These are phyloP conservation scores for Yamadazyma songkhlaensis DNA, from an alignment of 1,139 yeast genomes.

Conservation along the genomic window DNA sequence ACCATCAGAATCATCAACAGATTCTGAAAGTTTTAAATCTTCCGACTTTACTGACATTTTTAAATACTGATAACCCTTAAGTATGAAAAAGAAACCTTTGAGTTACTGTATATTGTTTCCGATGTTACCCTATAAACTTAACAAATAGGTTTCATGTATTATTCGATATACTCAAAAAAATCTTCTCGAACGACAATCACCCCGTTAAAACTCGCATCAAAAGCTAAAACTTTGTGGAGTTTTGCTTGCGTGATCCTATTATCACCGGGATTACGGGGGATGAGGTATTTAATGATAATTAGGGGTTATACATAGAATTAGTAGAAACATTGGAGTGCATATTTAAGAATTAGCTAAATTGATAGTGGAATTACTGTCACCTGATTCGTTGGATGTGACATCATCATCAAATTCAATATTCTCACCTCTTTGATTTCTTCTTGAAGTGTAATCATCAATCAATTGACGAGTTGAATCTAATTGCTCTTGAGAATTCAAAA, in stretches of 20 bases:
- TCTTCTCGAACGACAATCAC: background rate
- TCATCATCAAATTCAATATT: background rate
- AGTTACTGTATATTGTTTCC: slow-evolving; percentile 4
- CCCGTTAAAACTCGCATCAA: slow-evolving; percentile 1
- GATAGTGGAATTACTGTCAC: slow-evolving; percentile 1
- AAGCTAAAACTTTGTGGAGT: background rate
- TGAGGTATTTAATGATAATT: no score
- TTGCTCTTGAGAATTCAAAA: no score
- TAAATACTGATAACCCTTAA: background rate
- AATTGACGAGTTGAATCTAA: background rate
- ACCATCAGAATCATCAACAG: slow-evolving; percentile 41
- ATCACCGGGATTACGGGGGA: background rate
- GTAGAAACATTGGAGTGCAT: background rate
- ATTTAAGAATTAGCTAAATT: background rate
- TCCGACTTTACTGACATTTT: slow-evolving; percentile 3
- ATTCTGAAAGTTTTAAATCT: background rate
- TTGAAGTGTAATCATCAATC: slow-evolving; percentile 8
- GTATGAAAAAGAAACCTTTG: background rate
- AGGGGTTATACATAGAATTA: background rate
- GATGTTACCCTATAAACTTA: slow-evolving; percentile 8
- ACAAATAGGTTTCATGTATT: no score
- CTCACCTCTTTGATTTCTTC: background rate
- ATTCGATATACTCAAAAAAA: no score
- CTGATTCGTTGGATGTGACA: background rate
- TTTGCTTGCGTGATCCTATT: background rate